A percentile compares a stretch with the other conserved stretches of the same genome.
These are phyloP conservation scores for Cubamyces sp. DNA, from an alignment of 768 basidiomycete genomes.

Conservation along the genomic window DNA sequence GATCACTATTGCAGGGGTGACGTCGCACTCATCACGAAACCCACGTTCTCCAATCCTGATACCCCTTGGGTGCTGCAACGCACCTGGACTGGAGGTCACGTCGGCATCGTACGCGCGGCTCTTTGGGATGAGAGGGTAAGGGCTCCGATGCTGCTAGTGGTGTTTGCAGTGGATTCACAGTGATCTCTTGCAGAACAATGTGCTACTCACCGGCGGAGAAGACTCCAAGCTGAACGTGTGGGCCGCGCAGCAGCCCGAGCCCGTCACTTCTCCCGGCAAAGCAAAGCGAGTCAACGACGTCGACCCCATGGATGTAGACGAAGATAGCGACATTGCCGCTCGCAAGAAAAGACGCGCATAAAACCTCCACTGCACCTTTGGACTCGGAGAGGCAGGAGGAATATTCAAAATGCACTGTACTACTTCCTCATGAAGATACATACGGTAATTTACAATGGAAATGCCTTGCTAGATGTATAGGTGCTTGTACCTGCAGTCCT, in stretches of 20 bases:
- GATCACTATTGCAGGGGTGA: constrained; percentile 35
- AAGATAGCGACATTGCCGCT: constrained; percentile 13
- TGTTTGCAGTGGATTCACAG: not conserved
- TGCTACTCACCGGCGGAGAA: constrained; percentile 42
- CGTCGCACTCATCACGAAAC: constrained; percentile 35
- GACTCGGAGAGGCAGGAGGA: not conserved
- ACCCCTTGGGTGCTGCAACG: constrained; percentile 36
- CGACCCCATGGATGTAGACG: constrained; percentile 33
- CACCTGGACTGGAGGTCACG: constrained; percentile 35
- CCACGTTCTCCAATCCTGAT: constrained; percentile 28
- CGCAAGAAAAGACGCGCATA: constrained; percentile 30
- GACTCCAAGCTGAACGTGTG: constrained; percentile 39
- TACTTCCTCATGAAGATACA: not conserved
- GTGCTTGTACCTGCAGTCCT: not conserved
- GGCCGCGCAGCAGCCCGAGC: constrained; percentile 26
- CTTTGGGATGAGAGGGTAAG: constrained; percentile 40
- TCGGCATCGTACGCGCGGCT: constrained; percentile 37
- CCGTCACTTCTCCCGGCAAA: not conserved
- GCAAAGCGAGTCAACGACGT: constrained; percentile 26
- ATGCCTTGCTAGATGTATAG: not conserved
- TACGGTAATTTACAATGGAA: constrained; percentile 7
- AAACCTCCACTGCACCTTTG: not conserved
- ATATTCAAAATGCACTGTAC: constrained; percentile 1
- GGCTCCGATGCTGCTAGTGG: not conserved
- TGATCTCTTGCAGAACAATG: constrained; percentile 31